Evolutionary conservation across 1,139 yeast genomes (phyloP).

Genomic region (Oligophagozyma castellii): DNA sequence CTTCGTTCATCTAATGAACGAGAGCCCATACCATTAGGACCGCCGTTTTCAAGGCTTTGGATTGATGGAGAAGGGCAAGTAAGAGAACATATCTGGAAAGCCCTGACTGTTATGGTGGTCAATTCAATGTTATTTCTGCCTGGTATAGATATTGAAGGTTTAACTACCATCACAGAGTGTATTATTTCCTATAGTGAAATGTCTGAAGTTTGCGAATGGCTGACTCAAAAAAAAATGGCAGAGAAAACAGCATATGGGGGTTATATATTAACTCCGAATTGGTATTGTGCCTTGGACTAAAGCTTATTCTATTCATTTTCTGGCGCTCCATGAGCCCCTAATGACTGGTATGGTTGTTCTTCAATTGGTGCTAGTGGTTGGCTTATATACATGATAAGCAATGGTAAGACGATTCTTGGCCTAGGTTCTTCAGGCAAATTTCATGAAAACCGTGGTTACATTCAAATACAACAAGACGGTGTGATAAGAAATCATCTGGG

Average conservation of each 20-base stretch:
- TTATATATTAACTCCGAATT: conserved; percentile 34
- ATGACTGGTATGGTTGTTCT: too few relatives aligned
- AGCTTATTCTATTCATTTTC: too few relatives aligned
- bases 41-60: conserved; percentile 63
- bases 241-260: conserved; percentile 32
- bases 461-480: conserved; percentile 31
- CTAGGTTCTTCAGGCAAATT: conserved; percentile 39
- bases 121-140: conserved; percentile 49
- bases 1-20: conserved; percentile 3
- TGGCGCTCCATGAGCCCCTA: too few relatives aligned
- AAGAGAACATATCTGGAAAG: conserved; percentile 46
- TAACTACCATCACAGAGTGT: conserved; percentile 30
- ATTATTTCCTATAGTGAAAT: conserved; percentile 37
- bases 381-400: conserved; percentile 18
- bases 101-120: conserved; percentile 35
- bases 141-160: conserved; percentile 36
- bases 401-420: conserved; percentile 18
- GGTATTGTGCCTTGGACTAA: too few relatives aligned
- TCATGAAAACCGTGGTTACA: conserved; percentile 61
- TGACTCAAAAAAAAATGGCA: conserved; percentile 32
- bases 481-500: not conserved
- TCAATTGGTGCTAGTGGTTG: too few relatives aligned
- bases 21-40: conserved; percentile 35
- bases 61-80: conserved; percentile 50
- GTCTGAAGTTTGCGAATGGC: conserved; percentile 42